Evolutionary conservation across 257 asterid genomes (phyloP).

Genomic region (Henckelia pumila): DNA sequence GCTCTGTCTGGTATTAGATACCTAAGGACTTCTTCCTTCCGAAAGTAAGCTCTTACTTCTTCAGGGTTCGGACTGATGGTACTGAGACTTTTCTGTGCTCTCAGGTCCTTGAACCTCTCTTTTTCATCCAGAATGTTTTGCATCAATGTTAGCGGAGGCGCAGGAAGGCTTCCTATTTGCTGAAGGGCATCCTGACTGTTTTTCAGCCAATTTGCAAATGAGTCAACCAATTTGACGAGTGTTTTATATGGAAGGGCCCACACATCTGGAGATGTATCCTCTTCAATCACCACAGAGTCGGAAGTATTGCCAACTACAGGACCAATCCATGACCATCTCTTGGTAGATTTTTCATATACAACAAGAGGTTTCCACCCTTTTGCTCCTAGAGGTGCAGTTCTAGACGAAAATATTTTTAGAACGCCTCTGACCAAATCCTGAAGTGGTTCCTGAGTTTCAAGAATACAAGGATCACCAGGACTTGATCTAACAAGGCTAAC

Average conservation of each 20-base stretch:
- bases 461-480: constrained; percentile 94
- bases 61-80: constrained; percentile 88
- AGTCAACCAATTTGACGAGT: constrained; percentile 93
- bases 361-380: constrained; percentile 98
- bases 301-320: constrained; percentile 51
- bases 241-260: constrained; percentile 97
- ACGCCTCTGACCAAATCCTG: constrained; percentile 97
- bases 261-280: constrained; percentile 84
- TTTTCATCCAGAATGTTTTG: constrained; percentile 82
- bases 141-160: constrained; percentile 73
- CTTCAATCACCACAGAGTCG: constrained; percentile 66
- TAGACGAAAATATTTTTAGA: constrained; percentile 78
- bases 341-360: constrained; percentile 66
- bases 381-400: constrained; percentile 96
- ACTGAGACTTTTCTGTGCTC: constrained; percentile 95
- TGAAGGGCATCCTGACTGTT: constrained; percentile 96
- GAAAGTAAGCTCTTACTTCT: constrained; percentile 81
- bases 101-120: constrained; percentile 93
- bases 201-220: constrained; percentile 97
- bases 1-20: constrained; percentile 98
- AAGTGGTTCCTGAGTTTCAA: constrained; percentile 97
- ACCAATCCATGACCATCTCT: constrained; percentile 96
- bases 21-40: constrained; percentile 89
- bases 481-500: constrained; percentile 80
- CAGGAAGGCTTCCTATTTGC: constrained; percentile 95